Evolutionary conservation across 2,329 filamentous ascomycete species (phyloP), one percentile per base, ranked within the genome.

Genomic region (Orbilia ellipsospora): DNA sequence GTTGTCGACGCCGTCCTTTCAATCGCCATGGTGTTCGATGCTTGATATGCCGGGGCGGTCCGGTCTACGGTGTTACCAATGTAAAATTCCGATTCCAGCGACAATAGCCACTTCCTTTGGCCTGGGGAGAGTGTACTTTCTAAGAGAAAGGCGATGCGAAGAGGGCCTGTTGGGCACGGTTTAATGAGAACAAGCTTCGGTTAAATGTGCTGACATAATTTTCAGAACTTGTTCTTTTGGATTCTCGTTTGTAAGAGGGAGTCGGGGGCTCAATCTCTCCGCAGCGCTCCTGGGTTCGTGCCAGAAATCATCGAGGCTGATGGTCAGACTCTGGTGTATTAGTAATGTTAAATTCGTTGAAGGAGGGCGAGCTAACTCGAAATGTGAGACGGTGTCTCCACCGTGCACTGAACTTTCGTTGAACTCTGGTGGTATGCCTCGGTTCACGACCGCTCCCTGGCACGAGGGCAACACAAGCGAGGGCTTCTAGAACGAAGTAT

Each of bases 131-230:
- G n/a, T n/a, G 20, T n/a, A 45, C 10, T n/a, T 26, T 42, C 15
- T 16, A 16, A 56, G 65, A 50, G 40, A 56, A 50, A 56, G 48
- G 48, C 40, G 59, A 45, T 28, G 44, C 48, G 56, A 48, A 54
- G 48, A 59, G 54, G 50, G 62, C 54, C 44, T 51, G 42, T 45
- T 54, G 15, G 60, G 51, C 51, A 40, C 31, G 23, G 44, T 44
- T 63, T 40, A 54, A 36, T 18, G 28, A 73, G 55, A 18, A 44
- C 52, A 42, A 56, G 31, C 44, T n/a, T 67, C 45, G 51, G 52
- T 28, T 60, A 64, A 63, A 40, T 63, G 52, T 60, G 70, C 70
- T 74, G 70, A 74, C 70, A 74, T 74, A 74, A 74, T 50, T 57
- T 18, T 51, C 51, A 57, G 42, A 45, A 26, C 12, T 23, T 2